Evolutionary conservation across 2,329 filamentous ascomycete species (phyloP).

Genomic region (Penicillium griseofulvum): DNA sequence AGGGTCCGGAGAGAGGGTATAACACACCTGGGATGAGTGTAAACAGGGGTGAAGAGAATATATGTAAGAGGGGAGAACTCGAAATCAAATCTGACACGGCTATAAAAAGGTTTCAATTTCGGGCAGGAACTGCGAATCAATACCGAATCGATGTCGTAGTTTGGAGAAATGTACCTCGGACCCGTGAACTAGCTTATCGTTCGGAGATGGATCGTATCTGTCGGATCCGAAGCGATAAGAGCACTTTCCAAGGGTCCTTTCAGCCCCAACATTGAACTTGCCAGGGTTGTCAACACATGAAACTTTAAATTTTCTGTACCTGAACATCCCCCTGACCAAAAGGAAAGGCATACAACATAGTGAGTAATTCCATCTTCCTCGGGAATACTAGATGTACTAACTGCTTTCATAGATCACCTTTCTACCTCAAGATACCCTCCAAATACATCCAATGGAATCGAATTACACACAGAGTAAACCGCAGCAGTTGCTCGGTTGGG

Average conservation of each 20-base stretch:
- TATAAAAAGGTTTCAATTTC: not conserved
- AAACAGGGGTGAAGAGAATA: not conserved
- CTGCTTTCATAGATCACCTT: not conserved
- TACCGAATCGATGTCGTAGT: not conserved
- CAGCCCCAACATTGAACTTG: too few relatives aligned
- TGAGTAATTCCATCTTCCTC: not conserved
- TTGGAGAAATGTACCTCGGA: not conserved
- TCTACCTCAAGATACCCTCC: not conserved
- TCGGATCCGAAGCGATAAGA: slow-evolving; percentile 1
- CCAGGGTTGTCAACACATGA: too few relatives aligned
- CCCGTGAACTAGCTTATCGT: not conserved
- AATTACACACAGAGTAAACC: not conserved
- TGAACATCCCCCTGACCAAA: too few relatives aligned
- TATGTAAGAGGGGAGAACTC: not conserved
- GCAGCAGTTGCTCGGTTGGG: not conserved
- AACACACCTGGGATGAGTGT: not conserved
- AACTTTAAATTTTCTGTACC: too few relatives aligned
- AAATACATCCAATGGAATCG: not conserved
- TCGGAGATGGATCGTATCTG: slow-evolving; percentile 2
- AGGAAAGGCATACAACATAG: too few relatives aligned
- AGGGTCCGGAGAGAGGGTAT: not conserved
- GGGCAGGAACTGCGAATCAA: not conserved
- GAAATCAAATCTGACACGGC: not conserved
- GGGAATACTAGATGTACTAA: not conserved
- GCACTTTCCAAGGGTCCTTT: not conserved